Percentiles rank a stretch among this genome's conserved stretches.
These are phyloP conservation scores for Sporothrix pseudoabietina DNA, from an alignment of 2,329 filamentous ascomycete species.

Conservation along the genomic window DNA sequence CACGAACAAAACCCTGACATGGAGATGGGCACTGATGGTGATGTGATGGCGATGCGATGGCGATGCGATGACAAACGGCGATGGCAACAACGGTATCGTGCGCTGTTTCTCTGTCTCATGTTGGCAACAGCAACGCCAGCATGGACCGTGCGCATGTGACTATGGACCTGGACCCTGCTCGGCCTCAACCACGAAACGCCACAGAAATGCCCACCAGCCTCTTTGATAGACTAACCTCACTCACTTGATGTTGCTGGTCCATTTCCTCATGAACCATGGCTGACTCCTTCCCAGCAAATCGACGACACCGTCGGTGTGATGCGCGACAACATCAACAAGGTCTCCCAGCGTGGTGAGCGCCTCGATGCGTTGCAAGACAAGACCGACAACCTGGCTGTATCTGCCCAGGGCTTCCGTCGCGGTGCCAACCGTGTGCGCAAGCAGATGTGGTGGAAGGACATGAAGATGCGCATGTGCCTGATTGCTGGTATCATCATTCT, in stretches of 20 bases:
- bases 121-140: background rate
- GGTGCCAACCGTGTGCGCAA: conserved; percentile 95
- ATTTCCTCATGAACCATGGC: background rate
- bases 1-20: background rate
- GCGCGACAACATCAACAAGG: conserved; percentile 97
- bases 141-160: background rate
- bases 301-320: conserved; percentile 93
- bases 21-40: background rate
- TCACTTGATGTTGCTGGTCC: background rate
- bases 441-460: conserved; percentile 99
- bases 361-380: conserved; percentile 89
- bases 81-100: background rate
- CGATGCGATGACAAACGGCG: background rate
- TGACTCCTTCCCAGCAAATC: conserved; percentile 71
- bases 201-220: background rate
- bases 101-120: background rate
- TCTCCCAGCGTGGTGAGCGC: conserved; percentile 87
- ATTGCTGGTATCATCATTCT: conserved; percentile 88
- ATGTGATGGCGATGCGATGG: background rate
- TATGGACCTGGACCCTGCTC: background rate
- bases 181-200: background rate
- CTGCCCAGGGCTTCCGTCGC: conserved; percentile 91
- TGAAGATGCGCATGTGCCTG: conserved; percentile 99
- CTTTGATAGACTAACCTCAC: background rate
- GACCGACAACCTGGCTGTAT: conserved; percentile 89